Conservation (phyloP, 108 stramenopile genomes). For the Tribonema minus region DNA sequence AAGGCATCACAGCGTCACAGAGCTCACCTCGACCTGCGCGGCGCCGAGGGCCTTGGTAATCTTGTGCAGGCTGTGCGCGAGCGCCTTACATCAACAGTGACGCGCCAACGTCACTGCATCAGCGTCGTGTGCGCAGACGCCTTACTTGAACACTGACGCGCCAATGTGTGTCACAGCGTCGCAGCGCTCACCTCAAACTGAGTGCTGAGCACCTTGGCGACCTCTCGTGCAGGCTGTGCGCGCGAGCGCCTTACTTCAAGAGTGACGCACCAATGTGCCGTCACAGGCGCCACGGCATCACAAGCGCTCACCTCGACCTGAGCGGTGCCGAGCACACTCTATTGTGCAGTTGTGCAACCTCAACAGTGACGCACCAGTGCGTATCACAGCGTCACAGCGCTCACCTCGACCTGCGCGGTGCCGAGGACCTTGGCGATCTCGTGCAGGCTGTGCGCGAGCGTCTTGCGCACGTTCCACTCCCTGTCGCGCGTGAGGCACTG, state of each 20-base stretch:
- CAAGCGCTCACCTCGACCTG: conserved; percentile 6
- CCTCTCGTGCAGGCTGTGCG: neutral
- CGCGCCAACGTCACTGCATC: too few relatives aligned
- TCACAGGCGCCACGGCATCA: neutral
- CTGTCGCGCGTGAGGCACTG: conserved; percentile 66
- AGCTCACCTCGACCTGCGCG: conserved; percentile 24
- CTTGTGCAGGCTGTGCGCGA: conserved; percentile 87
- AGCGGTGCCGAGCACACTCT: conserved; percentile 58
- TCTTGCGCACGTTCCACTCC: conserved; percentile 57
- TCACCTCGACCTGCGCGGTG: conserved; percentile 45
- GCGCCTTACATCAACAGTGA: too few relatives aligned
- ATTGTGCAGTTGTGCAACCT: neutral
- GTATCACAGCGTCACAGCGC: neutral
- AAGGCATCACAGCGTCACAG: neutral
- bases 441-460: conserved; percentile 81
- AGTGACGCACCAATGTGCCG: neutral
- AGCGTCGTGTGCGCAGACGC: too few relatives aligned
- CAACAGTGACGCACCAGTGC: neutral
- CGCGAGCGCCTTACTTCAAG: neutral
- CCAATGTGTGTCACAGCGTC: too few relatives aligned
- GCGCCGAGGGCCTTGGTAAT: conserved; percentile 77
- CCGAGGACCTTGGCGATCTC: conserved; percentile 81
- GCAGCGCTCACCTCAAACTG: conserved; percentile 24
- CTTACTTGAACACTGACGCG: too few relatives aligned
- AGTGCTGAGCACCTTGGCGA: conserved; percentile 19